phyloP scores from a whole-genome alignment of 1,284 basidiomycete species.

The Rhodotorula sp. region DNA sequence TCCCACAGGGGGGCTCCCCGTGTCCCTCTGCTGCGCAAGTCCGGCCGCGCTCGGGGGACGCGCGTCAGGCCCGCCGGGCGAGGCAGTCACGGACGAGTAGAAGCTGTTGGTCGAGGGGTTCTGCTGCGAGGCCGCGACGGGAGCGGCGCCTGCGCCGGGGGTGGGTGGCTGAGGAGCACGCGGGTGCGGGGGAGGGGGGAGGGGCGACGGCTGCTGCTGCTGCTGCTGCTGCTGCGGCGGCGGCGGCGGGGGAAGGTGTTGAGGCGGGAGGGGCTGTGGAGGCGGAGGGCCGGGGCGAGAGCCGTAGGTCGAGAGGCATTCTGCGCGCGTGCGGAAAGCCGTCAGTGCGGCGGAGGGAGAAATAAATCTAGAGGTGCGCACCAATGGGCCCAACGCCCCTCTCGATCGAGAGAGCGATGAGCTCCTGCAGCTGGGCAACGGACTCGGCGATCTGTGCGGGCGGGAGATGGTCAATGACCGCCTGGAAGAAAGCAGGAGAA shows the following conservation, averaged over 20 bases:
- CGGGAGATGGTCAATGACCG: background rate
- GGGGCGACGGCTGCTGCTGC: constrained; percentile 8
- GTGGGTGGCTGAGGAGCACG: background rate
- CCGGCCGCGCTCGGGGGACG: background rate
- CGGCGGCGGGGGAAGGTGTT: background rate
- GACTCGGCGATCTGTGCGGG: constrained; percentile 39
- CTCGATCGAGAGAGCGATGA: constrained; percentile 38
- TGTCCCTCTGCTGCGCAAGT: background rate
- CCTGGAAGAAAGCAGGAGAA: background rate
- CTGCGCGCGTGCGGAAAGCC: background rate
- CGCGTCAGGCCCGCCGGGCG: constrained; percentile 1
- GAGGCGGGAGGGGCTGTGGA: background rate
- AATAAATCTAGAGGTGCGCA: background rate
- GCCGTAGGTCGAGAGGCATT: constrained; percentile 27
- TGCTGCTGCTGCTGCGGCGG: background rate
- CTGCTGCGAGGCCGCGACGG: constrained; percentile 13
- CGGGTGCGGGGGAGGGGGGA: background rate
- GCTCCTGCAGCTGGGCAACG: constrained; percentile 40
- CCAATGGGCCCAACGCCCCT: constrained; percentile 30
- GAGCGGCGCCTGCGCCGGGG: background rate
- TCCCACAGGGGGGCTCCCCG: background rate
- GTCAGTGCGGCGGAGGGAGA: background rate
- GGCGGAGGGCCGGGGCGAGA: constrained; percentile 3
- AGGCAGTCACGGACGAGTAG: constrained; percentile 19
- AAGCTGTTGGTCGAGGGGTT: constrained; percentile 19